Base-by-base conservation (phyloP, 495 filamentous ascomycete species). In the Bryoglossum gracile region DNA sequence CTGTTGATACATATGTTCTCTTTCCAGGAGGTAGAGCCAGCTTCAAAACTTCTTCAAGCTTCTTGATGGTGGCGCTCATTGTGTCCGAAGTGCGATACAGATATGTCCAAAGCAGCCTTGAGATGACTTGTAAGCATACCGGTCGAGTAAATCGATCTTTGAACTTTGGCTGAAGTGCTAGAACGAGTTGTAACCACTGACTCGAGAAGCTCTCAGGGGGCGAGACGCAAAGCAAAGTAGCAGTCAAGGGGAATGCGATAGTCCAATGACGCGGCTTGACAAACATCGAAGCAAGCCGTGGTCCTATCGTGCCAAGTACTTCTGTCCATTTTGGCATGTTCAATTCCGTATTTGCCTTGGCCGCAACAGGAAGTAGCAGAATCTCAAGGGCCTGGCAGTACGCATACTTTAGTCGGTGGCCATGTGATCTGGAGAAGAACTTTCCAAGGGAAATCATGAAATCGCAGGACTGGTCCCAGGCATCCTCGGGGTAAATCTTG, bases 101-200 rank as follows among this genome's bases (percentile, higher is more conserved):
- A 67, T 95, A 99, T 0, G 88, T 90, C 92, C 92, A 99, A 2
- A 95, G 70, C n/a, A 99, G 71, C 46, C 90, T 82, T 32, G 90
- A 94, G 35, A 96, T 81, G 13, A 87, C 89, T 55, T 95, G 85
- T 28, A 99, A 74, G 39, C 86, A 89, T 18, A 84, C 73, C n/a
- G 83, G 82, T 58, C 86, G 76, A 8, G 85, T 82, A 35, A 74
- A 73, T 21, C 90, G 80, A 62, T 97, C 92, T 55, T 92, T 95
- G 24, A 94, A 70, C 55, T 80, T 83, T 10, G 83, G 69, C 37
- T 89, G 85, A 13, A 92, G 72, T 30, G 81, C 78, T 30, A 83
- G 74, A 17, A 94, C 73, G 43, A 94, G 67, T 30, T 88, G 81
- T 19, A 89, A 72, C 92, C 91, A 97, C 61, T 94, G 88, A 17